Conservation (phyloP, 345 rosid genomes). For the Heritiera littoralis region DNA sequence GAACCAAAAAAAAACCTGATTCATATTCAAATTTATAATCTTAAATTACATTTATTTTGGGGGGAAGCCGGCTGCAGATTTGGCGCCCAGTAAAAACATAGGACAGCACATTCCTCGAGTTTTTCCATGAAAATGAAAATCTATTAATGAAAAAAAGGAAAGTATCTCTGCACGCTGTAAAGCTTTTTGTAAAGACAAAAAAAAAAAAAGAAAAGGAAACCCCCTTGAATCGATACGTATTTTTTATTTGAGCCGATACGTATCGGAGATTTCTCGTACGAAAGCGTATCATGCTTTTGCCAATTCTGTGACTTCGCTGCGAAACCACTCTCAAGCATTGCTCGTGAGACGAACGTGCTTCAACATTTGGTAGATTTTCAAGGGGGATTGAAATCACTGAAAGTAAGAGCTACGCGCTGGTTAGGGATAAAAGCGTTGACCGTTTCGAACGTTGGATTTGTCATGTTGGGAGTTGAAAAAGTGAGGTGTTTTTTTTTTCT, state of each 20-base stretch:
- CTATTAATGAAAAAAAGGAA: background rate
- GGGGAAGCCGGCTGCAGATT: slow-evolving; percentile 11
- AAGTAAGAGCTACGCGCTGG: background rate
- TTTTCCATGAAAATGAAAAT: slow-evolving; percentile 15
- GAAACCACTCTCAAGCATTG: background rate
- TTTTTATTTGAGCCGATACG: background rate
- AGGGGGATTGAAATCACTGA: background rate
- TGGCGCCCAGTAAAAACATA: slow-evolving; percentile 23
- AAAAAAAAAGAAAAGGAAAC: background rate
- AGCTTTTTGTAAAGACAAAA: background rate
- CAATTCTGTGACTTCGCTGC: background rate
- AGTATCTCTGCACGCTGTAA: background rate
- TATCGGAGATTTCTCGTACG: background rate
- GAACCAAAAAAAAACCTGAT: too few relatives aligned
- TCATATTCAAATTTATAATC: too few relatives aligned
- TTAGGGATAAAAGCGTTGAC: slow-evolving; percentile 23
- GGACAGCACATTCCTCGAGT: slow-evolving; percentile 1
- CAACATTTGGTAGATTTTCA: background rate
- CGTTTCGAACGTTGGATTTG: slow-evolving; percentile 7
- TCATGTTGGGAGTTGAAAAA: slow-evolving; percentile 20
- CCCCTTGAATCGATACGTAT: background rate
- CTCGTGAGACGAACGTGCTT: background rate
- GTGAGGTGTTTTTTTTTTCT: background rate
- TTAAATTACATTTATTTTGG: too few relatives aligned
- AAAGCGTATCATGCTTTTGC: slow-evolving; percentile 3